Evolutionary conservation across 768 basidiomycete species (phyloP).

Genomic region (Leucosporidium yakuticum): DNA sequence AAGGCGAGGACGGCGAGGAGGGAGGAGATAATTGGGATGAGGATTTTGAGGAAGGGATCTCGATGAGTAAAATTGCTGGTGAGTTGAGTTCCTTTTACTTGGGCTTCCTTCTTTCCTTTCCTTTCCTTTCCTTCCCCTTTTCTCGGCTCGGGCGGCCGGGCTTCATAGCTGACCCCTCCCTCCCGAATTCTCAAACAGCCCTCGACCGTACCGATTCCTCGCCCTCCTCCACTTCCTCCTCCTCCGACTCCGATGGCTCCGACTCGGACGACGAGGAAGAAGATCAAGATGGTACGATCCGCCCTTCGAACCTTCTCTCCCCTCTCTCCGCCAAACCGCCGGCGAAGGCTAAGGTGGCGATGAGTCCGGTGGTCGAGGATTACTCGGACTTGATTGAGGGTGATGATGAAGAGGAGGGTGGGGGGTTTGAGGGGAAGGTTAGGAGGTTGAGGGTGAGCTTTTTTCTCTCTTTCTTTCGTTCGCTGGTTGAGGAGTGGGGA

Average conservation of each 20-base stretch:
- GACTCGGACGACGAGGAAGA: conserved; percentile 5
- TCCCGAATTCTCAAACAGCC: conserved; percentile 8
- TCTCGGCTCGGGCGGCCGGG: too few relatives aligned
- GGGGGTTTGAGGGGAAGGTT: conserved; percentile 65
- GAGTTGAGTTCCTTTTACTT: conserved; percentile 16
- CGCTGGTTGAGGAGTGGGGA: too few relatives aligned
- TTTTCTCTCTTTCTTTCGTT: neutral
- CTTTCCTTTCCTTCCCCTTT: neutral
- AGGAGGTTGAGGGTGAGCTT: conserved; percentile 68
- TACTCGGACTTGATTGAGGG: conserved; percentile 69
- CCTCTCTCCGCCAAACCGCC: neutral
- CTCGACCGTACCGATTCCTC: conserved; percentile 14
- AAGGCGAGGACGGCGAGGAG: conserved; percentile 67
- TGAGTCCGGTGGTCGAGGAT: conserved; percentile 73
- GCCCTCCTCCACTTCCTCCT: neutral
- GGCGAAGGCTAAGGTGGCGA: too few relatives aligned
- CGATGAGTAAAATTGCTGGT: conserved; percentile 75
- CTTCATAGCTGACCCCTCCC: too few relatives aligned
- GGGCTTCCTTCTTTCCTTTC: neutral
- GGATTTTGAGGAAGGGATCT: conserved; percentile 92
- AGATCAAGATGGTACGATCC: conserved; percentile 4
- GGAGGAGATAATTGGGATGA: conserved; percentile 97
- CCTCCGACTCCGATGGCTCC: neutral
- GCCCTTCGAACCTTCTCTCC: neutral
- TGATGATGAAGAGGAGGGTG: conserved; percentile 64